Base-by-base conservation (phyloP, 2,329 filamentous ascomycete species). In the Cladosporium cucumerinum region DNA sequence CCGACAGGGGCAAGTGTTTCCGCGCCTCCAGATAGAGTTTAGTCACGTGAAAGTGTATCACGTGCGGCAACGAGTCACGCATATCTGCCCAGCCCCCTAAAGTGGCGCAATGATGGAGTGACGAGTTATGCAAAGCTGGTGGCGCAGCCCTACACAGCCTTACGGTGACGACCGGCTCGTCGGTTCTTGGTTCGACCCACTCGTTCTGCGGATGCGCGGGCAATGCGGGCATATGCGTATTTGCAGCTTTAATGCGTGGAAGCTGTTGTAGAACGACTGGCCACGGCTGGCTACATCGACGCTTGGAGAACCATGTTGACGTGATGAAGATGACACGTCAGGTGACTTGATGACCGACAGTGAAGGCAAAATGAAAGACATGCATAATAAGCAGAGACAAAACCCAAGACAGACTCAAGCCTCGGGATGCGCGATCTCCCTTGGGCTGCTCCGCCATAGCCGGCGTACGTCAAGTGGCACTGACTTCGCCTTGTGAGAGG, bases 81-180 rank as follows among this genome's bases (percentile, higher is more conserved):
- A 25, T 11, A 14, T 21, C 21, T 23, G 32, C 54, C 54, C n/a
- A 57, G 54, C 54, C 54, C 30, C 54, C 48, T 25, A 32, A 39
- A 39, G 54, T 57, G 51, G 51, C 51, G 51, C 51, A 54, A 54
- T 54, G 18, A 21, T 54, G 16, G 26, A 52, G 28, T 8, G 26
- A 30, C 25, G 51, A 30, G 51, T 54, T 30, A 54, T 28, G 51
- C 39, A 46, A 46, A 46, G 39, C 39, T 46, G 30, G 51, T 54
- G 55, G 36, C 55, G 36, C 55, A 58, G 55, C 55, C 55, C 55
- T 58, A 58, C 55, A 58, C 55, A 58, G 55, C 55, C 55, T 58
- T 58, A 58, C 55, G 39, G 55, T 58, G 36, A 58, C 55, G 55
- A 58, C 32, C 32, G 16, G 32, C 54, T 43, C 36, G 18, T 43